Conservation (phyloP, 805 yeast genomes). For the Candida sonorensis region DNA sequence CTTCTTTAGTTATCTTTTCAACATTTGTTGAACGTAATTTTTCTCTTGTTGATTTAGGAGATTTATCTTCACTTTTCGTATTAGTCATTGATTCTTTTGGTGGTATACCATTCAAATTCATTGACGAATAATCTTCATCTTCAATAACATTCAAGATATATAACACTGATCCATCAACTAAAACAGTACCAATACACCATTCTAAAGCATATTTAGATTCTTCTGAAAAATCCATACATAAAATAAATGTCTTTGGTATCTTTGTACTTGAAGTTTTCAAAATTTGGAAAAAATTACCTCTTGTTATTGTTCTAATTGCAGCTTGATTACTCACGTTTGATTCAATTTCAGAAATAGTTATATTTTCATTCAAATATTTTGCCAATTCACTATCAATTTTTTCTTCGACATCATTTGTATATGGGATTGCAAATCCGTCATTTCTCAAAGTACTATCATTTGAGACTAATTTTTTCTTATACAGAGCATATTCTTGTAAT, state of each 20-base stretch:
- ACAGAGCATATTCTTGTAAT: slow-evolving; percentile 50
- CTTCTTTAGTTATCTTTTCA: slow-evolving; percentile 34
- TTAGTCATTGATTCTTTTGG: no score
- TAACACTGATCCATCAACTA: slow-evolving; percentile 76
- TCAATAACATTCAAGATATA: slow-evolving; percentile 62
- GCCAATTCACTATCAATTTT: slow-evolving; percentile 57
- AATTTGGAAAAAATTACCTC: slow-evolving; percentile 58
- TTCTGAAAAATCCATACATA: slow-evolving; percentile 77
- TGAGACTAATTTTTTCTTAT: slow-evolving; percentile 53
- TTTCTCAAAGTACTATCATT: slow-evolving; percentile 35
- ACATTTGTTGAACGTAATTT: slow-evolving; percentile 35
- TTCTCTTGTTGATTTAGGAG: slow-evolving; percentile 24
- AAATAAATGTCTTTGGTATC: slow-evolving; percentile 52
- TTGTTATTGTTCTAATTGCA: slow-evolving; percentile 61
- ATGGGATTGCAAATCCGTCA: slow-evolving; percentile 40
- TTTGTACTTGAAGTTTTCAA: slow-evolving; percentile 12
- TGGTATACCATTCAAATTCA: slow-evolving; percentile 30
- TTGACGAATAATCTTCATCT: slow-evolving; percentile 30
- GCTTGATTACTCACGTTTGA: slow-evolving; percentile 46
- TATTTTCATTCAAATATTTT: slow-evolving; percentile 42
- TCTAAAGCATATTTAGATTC: slow-evolving; percentile 81
- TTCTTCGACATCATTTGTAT: slow-evolving; percentile 63
- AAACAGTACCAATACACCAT: slow-evolving; percentile 81
- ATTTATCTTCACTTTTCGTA: slow-evolving; percentile 7
- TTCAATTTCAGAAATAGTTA: slow-evolving; percentile 49